Conservation (phyloP, 768 basidiomycete species). For the Serendipita vermifera region DNA sequence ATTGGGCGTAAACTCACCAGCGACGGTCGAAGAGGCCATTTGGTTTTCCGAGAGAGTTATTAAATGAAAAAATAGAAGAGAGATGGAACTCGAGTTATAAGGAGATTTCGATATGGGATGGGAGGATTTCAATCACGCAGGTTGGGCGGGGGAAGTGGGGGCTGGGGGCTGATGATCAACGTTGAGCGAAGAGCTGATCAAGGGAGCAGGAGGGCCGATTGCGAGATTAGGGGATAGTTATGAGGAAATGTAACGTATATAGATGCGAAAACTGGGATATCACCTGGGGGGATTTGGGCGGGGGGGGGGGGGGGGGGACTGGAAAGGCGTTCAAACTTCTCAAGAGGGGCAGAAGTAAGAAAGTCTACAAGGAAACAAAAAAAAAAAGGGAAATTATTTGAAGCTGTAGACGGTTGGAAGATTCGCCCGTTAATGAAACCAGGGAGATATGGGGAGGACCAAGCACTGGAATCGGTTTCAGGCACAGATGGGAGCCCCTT, state of each 20-base stretch:
- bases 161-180: neutral
- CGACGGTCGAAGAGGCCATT: neutral
- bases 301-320: constrained; percentile 22
- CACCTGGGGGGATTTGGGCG: constrained; percentile 29
- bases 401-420: no score
- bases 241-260: constrained; percentile 31
- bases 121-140: neutral
- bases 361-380: no score
- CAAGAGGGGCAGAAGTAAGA: constrained; percentile 20
- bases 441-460: no score
- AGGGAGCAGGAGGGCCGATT: constrained; percentile 62
- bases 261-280: constrained; percentile 13
- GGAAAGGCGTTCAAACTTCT: constrained; percentile 22
- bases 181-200: constrained; percentile 37
- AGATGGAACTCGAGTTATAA: neutral
- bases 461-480: no score
- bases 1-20: constrained; percentile 5
- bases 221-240: constrained; percentile 37
- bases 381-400: no score
- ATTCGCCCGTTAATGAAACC: no score
- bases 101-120: neutral
- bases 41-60: neutral
- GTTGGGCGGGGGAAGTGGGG: neutral
- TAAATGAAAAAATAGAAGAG: neutral
- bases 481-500: no score